Conservation (phyloP, 306 rosid species). For the Inga leiocalycina region DNA sequence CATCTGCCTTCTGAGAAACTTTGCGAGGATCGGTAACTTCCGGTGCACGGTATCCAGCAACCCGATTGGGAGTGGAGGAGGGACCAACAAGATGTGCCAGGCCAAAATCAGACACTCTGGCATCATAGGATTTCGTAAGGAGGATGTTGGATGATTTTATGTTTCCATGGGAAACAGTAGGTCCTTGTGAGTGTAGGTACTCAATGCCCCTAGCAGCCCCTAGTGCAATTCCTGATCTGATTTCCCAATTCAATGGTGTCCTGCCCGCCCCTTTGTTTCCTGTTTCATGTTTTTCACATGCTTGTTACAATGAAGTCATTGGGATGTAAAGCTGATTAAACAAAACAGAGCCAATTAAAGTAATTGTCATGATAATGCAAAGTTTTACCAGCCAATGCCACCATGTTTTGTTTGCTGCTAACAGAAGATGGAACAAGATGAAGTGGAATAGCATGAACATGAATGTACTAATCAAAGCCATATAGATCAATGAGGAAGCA, state of each 20-base stretch:
- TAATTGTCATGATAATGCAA: background rate
- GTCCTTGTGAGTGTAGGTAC: constrained; percentile 65
- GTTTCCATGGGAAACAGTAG: constrained; percentile 63
- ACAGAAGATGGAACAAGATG: constrained; percentile 3
- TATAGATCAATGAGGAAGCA: constrained; percentile 19
- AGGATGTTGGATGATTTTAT: constrained; percentile 71
- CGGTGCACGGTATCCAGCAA: constrained; percentile 68
- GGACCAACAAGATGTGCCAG: constrained; percentile 75
- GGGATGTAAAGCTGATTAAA: background rate
- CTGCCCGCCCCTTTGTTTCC: constrained; percentile 71
- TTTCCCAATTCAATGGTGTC: constrained; percentile 69
- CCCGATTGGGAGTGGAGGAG: constrained; percentile 60
- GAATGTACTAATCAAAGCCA: background rate
- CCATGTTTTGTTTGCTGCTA: constrained; percentile 13
- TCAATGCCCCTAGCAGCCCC: constrained; percentile 67
- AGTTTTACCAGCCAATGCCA: background rate
- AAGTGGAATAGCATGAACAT: background rate
- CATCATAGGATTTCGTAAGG: constrained; percentile 60
- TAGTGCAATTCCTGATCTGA: constrained; percentile 59
- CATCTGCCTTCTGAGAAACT: constrained; percentile 71
- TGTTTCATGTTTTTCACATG: constrained; percentile 22
- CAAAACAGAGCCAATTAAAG: background rate
- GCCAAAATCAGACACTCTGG: constrained; percentile 69
- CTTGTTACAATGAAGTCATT: constrained; percentile 1
- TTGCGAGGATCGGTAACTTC: constrained; percentile 70